Conservation (phyloP, 2,329 filamentous ascomycete species). For the Fusarium foetens region DNA sequence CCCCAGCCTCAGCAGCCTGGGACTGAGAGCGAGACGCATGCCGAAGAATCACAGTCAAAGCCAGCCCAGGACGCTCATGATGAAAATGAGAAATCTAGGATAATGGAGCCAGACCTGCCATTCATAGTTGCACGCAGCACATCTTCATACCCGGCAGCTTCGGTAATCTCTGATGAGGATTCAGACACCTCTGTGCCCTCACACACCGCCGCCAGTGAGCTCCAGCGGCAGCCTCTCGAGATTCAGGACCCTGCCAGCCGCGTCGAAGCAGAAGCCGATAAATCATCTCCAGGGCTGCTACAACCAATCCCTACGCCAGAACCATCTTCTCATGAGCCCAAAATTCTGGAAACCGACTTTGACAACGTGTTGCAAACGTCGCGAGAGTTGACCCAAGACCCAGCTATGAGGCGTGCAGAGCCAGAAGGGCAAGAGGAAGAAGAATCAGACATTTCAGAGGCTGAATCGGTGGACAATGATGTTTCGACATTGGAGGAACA, state of each 20-base stretch:
- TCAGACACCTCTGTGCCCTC: constrained; percentile 8
- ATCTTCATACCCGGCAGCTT: neutral
- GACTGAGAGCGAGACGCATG: constrained; percentile 5
- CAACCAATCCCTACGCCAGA: constrained; percentile 4
- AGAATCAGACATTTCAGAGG: constrained; percentile 2
- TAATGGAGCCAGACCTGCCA: constrained; percentile 23
- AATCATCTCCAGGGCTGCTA: constrained; percentile 8
- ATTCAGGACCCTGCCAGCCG: neutral
- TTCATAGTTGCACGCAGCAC: constrained; percentile 11
- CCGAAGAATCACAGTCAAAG: constrained; percentile 5
- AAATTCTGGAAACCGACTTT: constrained; percentile 25
- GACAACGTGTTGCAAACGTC: constrained; percentile 17
- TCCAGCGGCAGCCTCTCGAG: neutral
- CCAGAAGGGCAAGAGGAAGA: neutral
- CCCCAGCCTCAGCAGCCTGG: constrained; percentile 15
- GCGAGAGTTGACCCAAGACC: constrained; percentile 10
- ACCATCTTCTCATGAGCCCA: neutral
- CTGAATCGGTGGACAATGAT: constrained; percentile 3
- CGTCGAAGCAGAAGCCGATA: neutral
- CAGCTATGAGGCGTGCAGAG: neutral
- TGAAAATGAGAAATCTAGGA: constrained; percentile 18
- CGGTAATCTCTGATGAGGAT: constrained; percentile 11
- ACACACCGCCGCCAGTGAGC: constrained; percentile 5
- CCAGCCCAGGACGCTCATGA: constrained; percentile 16
- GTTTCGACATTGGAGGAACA: neutral